Evolutionary conservation across 2,329 filamentous ascomycete genomes (phyloP).

Genomic region (Ophioceras dolichostomum): DNA sequence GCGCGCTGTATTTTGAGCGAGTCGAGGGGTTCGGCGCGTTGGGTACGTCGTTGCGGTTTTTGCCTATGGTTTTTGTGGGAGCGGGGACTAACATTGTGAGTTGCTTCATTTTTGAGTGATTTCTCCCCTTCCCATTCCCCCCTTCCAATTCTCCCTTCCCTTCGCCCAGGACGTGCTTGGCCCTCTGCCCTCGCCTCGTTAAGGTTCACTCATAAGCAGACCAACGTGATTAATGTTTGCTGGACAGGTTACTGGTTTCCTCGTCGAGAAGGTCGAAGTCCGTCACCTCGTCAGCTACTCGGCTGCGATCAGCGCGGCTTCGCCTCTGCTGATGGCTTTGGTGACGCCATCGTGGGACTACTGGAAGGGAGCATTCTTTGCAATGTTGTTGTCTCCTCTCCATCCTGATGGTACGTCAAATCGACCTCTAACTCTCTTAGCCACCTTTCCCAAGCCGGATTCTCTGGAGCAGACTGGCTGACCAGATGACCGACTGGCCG

Average conservation of each 20-base stretch:
- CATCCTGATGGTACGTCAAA: background rate
- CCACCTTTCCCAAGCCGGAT: no score
- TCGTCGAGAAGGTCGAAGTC: constrained; percentile 20
- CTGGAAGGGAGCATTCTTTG: constrained; percentile 20
- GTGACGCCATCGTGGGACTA: constrained; percentile 34
- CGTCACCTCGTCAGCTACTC: no score
- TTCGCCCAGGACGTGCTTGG: background rate
- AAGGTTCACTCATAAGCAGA: no score
- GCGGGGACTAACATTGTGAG: constrained; percentile 5
- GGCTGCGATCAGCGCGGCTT: constrained; percentile 26
- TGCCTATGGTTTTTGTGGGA: constrained; percentile 21
- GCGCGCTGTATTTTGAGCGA: constrained; percentile 38
- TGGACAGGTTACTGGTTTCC: constrained; percentile 20
- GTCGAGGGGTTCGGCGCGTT: constrained; percentile 32
- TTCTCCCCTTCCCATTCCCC: background rate
- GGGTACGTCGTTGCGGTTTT: constrained; percentile 31
- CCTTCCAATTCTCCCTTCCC: background rate
- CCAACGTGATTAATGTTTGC: no score
- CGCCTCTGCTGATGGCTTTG: constrained; percentile 43
- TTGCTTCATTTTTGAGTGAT: background rate
- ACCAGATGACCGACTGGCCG: no score
- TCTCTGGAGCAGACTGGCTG: no score
- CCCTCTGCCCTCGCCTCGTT: no score
- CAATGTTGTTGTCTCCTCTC: constrained; percentile 1
- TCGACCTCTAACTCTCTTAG: no score